Percentiles rank a stretch among this genome's conserved stretches.
Evolutionary conservation across 495 filamentous ascomycete species (phyloP).

Genomic region (Aspergillus sparsus): DNA sequence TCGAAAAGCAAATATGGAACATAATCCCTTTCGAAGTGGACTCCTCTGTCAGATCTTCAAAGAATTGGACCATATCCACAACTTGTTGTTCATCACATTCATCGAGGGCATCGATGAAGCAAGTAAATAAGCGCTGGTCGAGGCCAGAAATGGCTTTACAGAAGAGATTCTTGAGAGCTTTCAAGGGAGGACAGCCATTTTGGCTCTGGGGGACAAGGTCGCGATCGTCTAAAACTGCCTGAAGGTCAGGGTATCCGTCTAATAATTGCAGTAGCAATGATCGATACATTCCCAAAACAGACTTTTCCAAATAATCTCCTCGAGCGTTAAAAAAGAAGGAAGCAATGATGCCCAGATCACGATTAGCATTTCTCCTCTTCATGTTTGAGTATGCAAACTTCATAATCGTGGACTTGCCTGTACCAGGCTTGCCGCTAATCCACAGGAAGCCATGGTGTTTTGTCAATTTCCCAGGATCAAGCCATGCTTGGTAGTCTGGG

Average conservation of each 20-base stretch:
- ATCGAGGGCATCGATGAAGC: conserved; percentile 46
- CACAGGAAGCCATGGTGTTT: conserved; percentile 55
- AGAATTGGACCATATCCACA: conserved; percentile 40
- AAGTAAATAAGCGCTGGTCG: conserved; percentile 26
- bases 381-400: conserved; percentile 40
- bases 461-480: conserved; percentile 33
- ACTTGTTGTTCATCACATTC: conserved; percentile 41
- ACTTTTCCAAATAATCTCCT: conserved; percentile 51
- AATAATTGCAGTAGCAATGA: conserved; percentile 46
- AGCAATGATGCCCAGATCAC: conserved; percentile 23
- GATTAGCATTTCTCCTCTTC: conserved; percentile 13
- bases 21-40: conserved; percentile 17
- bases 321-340: conserved; percentile 58
- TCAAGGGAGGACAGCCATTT: conserved; percentile 19
- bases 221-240: conserved; percentile 27
- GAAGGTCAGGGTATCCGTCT: conserved; percentile 29
- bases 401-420: conserved; percentile 58
- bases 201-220: conserved; percentile 10
- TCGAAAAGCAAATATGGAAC: conserved; percentile 48
- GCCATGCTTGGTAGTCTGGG: conserved; percentile 48
- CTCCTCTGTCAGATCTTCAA: conserved; percentile 35
- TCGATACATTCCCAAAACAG: conserved; percentile 56
- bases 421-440: conserved; percentile 59
- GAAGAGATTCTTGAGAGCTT: conserved; percentile 27
- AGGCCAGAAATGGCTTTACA: conserved; percentile 24